These are phyloP conservation scores for Saitozyma sp. DNA, from an alignment of 768 basidiomycete species.

Conservation along the genomic window DNA sequence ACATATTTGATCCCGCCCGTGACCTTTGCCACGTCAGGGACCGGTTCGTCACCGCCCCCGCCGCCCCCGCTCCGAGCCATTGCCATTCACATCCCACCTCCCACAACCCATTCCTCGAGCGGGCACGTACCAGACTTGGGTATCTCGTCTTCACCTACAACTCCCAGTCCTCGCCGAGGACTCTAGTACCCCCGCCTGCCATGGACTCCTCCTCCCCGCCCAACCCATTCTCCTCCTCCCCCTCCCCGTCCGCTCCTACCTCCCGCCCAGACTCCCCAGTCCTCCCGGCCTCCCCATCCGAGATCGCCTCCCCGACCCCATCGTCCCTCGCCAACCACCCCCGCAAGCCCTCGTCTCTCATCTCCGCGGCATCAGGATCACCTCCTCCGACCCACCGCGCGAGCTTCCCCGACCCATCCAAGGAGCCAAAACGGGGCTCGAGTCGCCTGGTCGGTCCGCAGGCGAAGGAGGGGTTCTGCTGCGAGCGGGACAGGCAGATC, in stretches of 20 bases:
- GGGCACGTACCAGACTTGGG: no score
- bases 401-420: slow-evolving; percentile 44
- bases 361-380: slow-evolving; percentile 44
- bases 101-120: no score
- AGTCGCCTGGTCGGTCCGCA: slow-evolving; percentile 36
- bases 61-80: no score
- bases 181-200: not conserved
- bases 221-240: slow-evolving; percentile 33
- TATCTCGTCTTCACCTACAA: no score
- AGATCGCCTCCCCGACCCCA: slow-evolving; percentile 4
- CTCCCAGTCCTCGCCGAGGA: slow-evolving; percentile 2
- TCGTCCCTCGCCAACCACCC: not conserved
- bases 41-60: no score
- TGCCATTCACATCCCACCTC: no score
- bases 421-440: slow-evolving; percentile 31
- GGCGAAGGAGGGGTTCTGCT: slow-evolving; percentile 48
- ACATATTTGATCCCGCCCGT: no score
- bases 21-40: no score
- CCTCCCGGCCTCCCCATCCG: slow-evolving; percentile 6
- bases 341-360: slow-evolving; percentile 27
- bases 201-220: not conserved
- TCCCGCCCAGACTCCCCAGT: slow-evolving; percentile 9
- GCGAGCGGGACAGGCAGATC: slow-evolving; percentile 47
- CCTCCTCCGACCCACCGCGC: slow-evolving; percentile 49
- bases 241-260: slow-evolving; percentile 12